These are phyloP conservation scores for Komagataella mondaviorum DNA, from an alignment of 805 yeast species.

Conservation along the genomic window DNA sequence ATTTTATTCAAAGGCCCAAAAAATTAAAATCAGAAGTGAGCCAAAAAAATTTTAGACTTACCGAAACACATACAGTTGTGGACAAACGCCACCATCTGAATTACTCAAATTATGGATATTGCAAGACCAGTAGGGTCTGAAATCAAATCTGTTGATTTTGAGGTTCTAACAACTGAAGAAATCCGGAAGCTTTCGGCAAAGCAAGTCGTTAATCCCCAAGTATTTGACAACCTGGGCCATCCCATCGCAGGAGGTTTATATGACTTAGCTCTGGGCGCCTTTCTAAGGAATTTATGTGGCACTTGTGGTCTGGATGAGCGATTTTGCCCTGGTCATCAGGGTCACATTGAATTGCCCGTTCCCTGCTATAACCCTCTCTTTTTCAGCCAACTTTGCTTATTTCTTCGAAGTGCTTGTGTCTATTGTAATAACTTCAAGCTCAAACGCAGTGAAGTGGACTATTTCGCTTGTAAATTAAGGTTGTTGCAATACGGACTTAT, in stretches of 20 bases:
- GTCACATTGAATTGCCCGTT: slow-evolving; percentile 92
- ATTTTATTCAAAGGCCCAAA: not conserved
- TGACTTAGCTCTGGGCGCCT: slow-evolving; percentile 93
- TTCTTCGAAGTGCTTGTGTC: slow-evolving; percentile 74
- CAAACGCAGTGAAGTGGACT: slow-evolving; percentile 55
- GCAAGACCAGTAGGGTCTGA: slow-evolving; percentile 94
- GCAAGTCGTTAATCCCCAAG: slow-evolving; percentile 90
- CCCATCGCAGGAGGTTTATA: slow-evolving; percentile 90
- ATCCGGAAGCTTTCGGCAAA: slow-evolving; percentile 82
- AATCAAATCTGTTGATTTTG: slow-evolving; percentile 84
- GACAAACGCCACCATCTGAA: not conserved
- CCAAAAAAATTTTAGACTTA: not conserved
- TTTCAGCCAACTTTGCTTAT: slow-evolving; percentile 80
- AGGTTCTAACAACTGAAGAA: slow-evolving; percentile 70
- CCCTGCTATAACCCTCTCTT: slow-evolving; percentile 93
- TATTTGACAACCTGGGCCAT: slow-evolving; percentile 93
- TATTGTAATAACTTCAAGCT: slow-evolving; percentile 83
- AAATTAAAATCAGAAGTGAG: not conserved
- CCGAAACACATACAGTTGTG: not conserved
- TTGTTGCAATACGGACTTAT: slow-evolving; percentile 83
- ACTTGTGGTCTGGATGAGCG: slow-evolving; percentile 94
- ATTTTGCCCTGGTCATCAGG: slow-evolving; percentile 96
- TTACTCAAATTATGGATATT: slow-evolving; percentile 59
- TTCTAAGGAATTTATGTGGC: slow-evolving; percentile 73
- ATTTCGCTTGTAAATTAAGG: slow-evolving; percentile 61